phyloP scores from a whole-genome alignment of 2,329 filamentous ascomycete genomes.

The Microcyclosporella mali region DNA sequence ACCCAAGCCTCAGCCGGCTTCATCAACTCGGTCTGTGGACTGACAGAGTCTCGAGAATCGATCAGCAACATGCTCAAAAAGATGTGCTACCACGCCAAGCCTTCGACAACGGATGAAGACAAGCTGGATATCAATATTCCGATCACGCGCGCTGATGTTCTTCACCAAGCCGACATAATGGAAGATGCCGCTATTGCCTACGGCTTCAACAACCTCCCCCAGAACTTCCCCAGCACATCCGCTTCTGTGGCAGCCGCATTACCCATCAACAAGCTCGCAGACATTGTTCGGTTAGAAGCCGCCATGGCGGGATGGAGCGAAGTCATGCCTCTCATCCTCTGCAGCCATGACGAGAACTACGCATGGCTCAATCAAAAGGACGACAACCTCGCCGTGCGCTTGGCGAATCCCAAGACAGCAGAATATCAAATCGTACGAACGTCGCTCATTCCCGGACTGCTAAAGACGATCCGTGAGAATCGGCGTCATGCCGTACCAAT shows the following conservation, averaged over 20 bases:
- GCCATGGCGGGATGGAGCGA: constrained; percentile 96
- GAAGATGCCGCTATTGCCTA: constrained; percentile 96
- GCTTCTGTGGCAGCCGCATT: constrained; percentile 82
- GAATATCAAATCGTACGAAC: constrained; percentile 94
- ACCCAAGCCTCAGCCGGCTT: constrained; percentile 84
- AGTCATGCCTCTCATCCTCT: constrained; percentile 92
- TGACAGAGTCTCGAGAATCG: constrained; percentile 65
- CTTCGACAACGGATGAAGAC: constrained; percentile 62
- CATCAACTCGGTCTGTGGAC: constrained; percentile 85
- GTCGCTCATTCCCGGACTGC: constrained; percentile 73
- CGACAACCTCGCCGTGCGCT: constrained; percentile 72
- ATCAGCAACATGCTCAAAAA: constrained; percentile 76
- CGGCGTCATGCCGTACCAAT: constrained; percentile 82
- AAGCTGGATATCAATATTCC: constrained; percentile 73
- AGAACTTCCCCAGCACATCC: constrained; percentile 77
- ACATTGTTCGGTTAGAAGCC: constrained; percentile 81
- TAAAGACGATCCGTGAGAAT: constrained; percentile 93
- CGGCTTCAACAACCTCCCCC: constrained; percentile 92
- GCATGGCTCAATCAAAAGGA: constrained; percentile 87
- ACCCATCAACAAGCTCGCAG: constrained; percentile 86
- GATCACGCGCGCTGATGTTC: constrained; percentile 83
- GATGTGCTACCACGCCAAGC: constrained; percentile 81
- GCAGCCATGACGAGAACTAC: constrained; percentile 98
- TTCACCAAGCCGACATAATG: constrained; percentile 98
- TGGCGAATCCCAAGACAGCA: constrained; percentile 86